Evolutionary conservation across 2,329 filamentous ascomycete species (phyloP).

Genomic region (Botrytis paeoniae): DNA sequence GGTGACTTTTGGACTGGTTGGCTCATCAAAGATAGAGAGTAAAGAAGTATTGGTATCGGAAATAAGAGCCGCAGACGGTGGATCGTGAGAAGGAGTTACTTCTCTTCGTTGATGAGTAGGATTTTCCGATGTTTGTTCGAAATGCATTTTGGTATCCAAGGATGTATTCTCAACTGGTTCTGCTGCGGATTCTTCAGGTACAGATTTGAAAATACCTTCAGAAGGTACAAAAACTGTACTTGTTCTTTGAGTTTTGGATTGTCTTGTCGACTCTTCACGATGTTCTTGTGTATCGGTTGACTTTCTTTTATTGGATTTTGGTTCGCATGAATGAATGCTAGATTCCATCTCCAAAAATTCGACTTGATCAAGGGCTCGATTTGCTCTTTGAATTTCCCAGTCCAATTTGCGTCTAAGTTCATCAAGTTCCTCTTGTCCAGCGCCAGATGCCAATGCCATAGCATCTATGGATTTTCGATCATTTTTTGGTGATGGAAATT

Average conservation of each 20-base stretch:
- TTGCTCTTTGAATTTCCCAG: conserved; percentile 54
- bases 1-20: conserved; percentile 35
- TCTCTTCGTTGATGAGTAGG: conserved; percentile 13
- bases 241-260: conserved; percentile 10
- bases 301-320: conserved; percentile 38
- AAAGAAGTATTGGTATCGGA: conserved; percentile 55
- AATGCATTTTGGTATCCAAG: conserved; percentile 13
- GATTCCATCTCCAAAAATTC: conserved; percentile 77
- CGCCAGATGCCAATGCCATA: conserved; percentile 52
- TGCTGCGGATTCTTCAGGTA: conserved; percentile 38
- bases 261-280: conserved; percentile 11
- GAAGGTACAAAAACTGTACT: conserved; percentile 53
- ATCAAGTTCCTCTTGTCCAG: conserved; percentile 47
- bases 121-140: conserved; percentile 1
- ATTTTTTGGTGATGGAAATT: conserved; percentile 61
- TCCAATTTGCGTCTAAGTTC: conserved; percentile 45
- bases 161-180: conserved; percentile 29
- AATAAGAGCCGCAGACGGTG: conserved; percentile 56
- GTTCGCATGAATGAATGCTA: conserved; percentile 63
- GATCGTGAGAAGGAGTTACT: conserved; percentile 58
- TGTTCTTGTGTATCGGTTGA: conserved; percentile 2
- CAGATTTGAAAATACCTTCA: conserved; percentile 60
- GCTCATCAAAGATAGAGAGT: conserved; percentile 58
- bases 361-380: conserved; percentile 68
- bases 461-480: conserved; percentile 45